Conservation (phyloP, 805 yeast genomes). For the Helenozyma rhizophorensis region DNA sequence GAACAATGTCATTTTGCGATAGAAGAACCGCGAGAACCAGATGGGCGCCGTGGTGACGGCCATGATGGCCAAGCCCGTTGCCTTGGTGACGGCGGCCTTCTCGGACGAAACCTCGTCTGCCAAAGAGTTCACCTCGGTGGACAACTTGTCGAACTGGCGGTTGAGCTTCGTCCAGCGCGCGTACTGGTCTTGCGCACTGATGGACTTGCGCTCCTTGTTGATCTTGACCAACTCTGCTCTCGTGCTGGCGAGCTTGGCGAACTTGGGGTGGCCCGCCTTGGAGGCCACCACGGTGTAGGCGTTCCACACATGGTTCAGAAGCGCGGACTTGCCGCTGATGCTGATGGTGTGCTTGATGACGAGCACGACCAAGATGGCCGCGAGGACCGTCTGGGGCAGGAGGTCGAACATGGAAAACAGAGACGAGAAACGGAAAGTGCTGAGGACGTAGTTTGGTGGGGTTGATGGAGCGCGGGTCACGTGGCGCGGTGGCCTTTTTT, state of each 20-base stretch:
- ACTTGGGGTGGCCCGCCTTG: conserved; percentile 28
- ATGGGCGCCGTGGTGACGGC: conserved; percentile 43
- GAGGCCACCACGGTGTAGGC: conserved; percentile 30
- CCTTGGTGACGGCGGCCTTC: conserved; percentile 29
- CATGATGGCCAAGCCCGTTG: conserved; percentile 32
- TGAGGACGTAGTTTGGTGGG: too few species aligned
- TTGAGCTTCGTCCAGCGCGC: conserved; percentile 94
- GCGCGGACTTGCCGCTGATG: conserved; percentile 29
- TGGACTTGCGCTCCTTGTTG: conserved; percentile 49
- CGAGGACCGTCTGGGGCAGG: conserved; percentile 34
- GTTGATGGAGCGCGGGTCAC: too few species aligned
- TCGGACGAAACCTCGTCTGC: conserved; percentile 34
- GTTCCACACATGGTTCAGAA: conserved; percentile 37
- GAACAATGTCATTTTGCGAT: conserved; percentile 50
- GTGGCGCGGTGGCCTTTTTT: too few species aligned
- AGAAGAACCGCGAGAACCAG: conserved; percentile 47
- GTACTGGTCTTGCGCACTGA: conserved; percentile 89
- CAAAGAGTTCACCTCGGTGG: conserved; percentile 44
- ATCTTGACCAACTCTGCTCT: conserved; percentile 44
- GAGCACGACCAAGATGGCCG: conserved; percentile 21
- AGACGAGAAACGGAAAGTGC: too few species aligned
- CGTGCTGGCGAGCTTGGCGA: conserved; percentile 20
- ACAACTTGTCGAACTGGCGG: conserved; percentile 58
- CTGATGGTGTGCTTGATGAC: conserved; percentile 23
- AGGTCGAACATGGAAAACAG: conserved; percentile 33